These are phyloP conservation scores for Diplogelasinospora grovesii DNA, from an alignment of 495 filamentous ascomycete genomes.

Conservation along the genomic window DNA sequence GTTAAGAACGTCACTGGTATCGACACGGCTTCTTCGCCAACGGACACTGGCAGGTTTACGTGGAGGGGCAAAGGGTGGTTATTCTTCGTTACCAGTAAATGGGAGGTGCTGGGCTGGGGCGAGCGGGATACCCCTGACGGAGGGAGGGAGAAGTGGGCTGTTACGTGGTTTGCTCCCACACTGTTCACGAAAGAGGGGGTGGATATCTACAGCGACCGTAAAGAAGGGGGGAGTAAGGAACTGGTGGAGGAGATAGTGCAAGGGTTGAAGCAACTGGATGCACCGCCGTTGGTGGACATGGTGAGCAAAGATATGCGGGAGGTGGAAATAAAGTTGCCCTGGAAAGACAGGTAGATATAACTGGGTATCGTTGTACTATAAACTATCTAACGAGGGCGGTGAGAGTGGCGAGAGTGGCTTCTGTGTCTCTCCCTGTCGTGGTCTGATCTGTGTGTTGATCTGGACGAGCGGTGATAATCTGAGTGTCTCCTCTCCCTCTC, in stretches of 20 bases:
- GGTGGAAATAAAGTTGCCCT: slow-evolving; percentile 40
- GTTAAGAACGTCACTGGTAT: slow-evolving; percentile 56
- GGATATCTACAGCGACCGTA: slow-evolving; percentile 58
- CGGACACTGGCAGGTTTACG: slow-evolving; percentile 46
- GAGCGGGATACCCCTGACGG: slow-evolving; percentile 26
- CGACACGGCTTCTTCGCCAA: slow-evolving; percentile 44
- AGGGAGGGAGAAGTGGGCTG: slow-evolving; percentile 49
- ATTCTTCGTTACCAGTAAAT: slow-evolving; percentile 56
- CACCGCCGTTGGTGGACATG: slow-evolving; percentile 31
- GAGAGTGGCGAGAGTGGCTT: background rate
- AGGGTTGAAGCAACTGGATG: slow-evolving; percentile 35
- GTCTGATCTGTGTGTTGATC: background rate
- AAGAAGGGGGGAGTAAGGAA: slow-evolving; percentile 43
- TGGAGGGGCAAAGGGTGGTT: slow-evolving; percentile 69
- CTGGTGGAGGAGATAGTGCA: slow-evolving; percentile 39
- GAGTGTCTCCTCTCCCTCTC: slow-evolving; percentile 3
- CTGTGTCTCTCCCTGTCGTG: slow-evolving; percentile 1
- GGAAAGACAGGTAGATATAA: slow-evolving; percentile 21
- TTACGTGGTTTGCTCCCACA: slow-evolving; percentile 71
- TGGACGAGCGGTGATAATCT: background rate
- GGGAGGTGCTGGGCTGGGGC: slow-evolving; percentile 71
- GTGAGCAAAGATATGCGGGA: slow-evolving; percentile 37
- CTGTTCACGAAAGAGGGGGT: slow-evolving; percentile 69
- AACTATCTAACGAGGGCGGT: background rate
- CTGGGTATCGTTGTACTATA: background rate